phyloP scores from a whole-genome alignment of 2,329 filamentous ascomycete species.

The Ascomycota sp. region DNA sequence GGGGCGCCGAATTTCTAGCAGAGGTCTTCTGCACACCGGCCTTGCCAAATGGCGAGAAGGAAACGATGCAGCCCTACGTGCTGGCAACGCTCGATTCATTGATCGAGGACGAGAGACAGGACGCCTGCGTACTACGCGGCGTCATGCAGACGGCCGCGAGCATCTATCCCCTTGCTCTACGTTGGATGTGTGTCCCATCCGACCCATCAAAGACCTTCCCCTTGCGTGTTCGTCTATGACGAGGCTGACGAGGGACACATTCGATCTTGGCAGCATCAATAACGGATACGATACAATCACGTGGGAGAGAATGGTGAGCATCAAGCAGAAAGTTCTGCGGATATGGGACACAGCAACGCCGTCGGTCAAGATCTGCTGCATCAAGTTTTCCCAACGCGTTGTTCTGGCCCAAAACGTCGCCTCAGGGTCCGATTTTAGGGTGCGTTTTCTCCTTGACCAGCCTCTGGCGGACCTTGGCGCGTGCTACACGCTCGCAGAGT shows the following conservation, averaged over 20 bases:
- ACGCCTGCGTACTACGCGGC: constrained; percentile 63
- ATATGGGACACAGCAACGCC: constrained; percentile 67
- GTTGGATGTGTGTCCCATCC: constrained; percentile 67
- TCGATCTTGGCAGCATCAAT: constrained; percentile 45
- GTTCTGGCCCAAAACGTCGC: constrained; percentile 84
- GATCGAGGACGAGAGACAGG: constrained; percentile 52
- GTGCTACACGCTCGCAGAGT: too few species aligned
- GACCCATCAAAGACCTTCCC: background rate
- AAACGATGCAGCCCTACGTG: constrained; percentile 54
- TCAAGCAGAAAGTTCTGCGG: constrained; percentile 74
- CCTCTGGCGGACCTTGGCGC: too few species aligned
- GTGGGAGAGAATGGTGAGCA: constrained; percentile 74
- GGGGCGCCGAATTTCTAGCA: constrained; percentile 88
- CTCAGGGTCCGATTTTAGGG: constrained; percentile 59
- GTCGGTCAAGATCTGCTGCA: constrained; percentile 75
- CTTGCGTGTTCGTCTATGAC: background rate
- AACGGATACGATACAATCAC: constrained; percentile 61
- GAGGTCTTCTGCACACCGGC: constrained; percentile 92
- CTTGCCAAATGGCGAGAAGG: constrained; percentile 58
- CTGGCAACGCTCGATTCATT: constrained; percentile 56
- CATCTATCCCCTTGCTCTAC: constrained; percentile 79
- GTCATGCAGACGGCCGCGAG: constrained; percentile 77
- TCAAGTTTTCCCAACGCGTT: constrained; percentile 92
- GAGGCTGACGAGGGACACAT: background rate
- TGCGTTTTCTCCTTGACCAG: constrained; percentile 23